These are phyloP conservation scores for Chrysopogon serrulatus DNA, from an alignment of 176 grass and related monocot species.

Conservation along the genomic window DNA sequence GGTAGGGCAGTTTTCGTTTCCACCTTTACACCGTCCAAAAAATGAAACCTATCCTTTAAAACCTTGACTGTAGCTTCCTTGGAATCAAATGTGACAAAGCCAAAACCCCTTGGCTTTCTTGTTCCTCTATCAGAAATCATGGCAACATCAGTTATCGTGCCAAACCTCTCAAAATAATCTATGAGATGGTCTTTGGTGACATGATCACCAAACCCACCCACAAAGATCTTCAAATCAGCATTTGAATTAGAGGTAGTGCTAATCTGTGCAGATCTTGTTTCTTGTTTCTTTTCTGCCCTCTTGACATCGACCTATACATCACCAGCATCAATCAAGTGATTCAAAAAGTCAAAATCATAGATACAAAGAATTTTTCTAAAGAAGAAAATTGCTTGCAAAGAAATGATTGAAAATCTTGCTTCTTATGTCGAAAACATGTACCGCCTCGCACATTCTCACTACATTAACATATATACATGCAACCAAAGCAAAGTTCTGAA, in stretches of 20 bases:
- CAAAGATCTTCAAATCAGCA: conserved; percentile 45
- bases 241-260: neutral
- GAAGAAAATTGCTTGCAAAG: neutral
- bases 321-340: neutral
- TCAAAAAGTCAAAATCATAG: neutral
- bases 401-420: neutral
- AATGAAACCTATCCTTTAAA: conserved; percentile 38
- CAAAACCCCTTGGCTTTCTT: conserved; percentile 46
- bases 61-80: conserved; percentile 33
- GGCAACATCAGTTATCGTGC: conserved; percentile 37
- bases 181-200: conserved; percentile 34
- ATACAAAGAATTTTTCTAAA: neutral
- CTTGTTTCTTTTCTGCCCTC: neutral
- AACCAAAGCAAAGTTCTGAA: neutral
- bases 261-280: neutral
- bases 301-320: conserved; percentile 52
- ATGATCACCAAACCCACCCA: conserved; percentile 46
- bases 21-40: conserved; percentile 43
- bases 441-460: neutral
- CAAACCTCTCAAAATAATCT: conserved; percentile 68
- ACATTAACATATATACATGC: neutral
- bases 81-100: conserved; percentile 60
- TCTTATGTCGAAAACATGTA: neutral
- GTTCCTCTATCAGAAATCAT: conserved; percentile 37
- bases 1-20: conserved; percentile 46